Evolutionary conservation across 768 basidiomycete species (phyloP).

Genomic region (Lyophyllum shimeji): DNA sequence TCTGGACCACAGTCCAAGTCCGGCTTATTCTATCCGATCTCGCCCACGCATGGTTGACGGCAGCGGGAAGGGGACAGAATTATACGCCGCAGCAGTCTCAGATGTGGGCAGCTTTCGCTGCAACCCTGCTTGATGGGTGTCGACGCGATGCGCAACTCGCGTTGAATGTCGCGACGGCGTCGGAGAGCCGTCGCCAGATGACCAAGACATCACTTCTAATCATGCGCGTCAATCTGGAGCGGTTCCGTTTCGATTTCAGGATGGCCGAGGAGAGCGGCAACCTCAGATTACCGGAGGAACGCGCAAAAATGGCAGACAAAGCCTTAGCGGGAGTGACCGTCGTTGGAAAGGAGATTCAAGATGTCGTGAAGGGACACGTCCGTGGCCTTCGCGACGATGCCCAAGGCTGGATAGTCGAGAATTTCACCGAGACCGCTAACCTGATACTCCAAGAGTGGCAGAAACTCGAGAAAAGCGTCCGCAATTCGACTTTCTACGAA

Average conservation of each 20-base stretch:
- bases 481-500: slow-evolving; percentile 45
- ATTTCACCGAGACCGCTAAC: slow-evolving; percentile 37
- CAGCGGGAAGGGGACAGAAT: slow-evolving; percentile 16
- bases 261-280: slow-evolving; percentile 28
- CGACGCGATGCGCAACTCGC: slow-evolving; percentile 46
- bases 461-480: slow-evolving; percentile 37
- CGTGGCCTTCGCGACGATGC: slow-evolving; percentile 23
- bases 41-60: slow-evolving; percentile 39
- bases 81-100: slow-evolving; percentile 27
- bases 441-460: slow-evolving; percentile 48
- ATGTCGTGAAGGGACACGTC: slow-evolving; percentile 18
- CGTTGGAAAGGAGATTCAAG: slow-evolving; percentile 7
- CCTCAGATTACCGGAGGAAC: slow-evolving; percentile 17
- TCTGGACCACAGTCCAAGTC: slow-evolving; percentile 53
- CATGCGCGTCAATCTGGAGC: slow-evolving; percentile 48
- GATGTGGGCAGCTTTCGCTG: slow-evolving; percentile 46
- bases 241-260: slow-evolving; percentile 46
- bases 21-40: slow-evolving; percentile 51
- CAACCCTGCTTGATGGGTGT: slow-evolving; percentile 49
- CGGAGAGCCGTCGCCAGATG: slow-evolving; percentile 53
- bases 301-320: slow-evolving; percentile 23
- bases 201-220: slow-evolving; percentile 41
- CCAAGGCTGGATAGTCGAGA: slow-evolving; percentile 40
- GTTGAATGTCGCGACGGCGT: slow-evolving; percentile 42
- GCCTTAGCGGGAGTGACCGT: slow-evolving; percentile 9